phyloP scores from a whole-genome alignment of 2,329 filamentous ascomycete genomes.

The Fusarium coicis region DNA sequence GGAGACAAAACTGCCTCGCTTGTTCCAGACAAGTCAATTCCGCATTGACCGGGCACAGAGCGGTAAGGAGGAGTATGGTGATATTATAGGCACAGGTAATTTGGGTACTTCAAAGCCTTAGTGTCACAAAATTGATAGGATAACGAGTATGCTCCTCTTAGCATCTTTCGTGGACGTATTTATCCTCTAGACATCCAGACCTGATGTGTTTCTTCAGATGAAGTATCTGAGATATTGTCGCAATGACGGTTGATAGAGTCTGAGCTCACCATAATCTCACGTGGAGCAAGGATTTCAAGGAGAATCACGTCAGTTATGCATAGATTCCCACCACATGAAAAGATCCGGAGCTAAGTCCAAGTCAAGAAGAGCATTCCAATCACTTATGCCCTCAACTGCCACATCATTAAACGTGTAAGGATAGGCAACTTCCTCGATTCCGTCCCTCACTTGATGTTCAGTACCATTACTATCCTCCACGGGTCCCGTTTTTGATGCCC shows the following conservation, averaged over 20 bases:
- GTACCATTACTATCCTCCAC: background rate
- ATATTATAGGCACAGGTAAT: constrained; percentile 2
- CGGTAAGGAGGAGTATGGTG: background rate
- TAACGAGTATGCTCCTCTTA: accelerated
- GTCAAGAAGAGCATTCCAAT: background rate
- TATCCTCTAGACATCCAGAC: accelerated
- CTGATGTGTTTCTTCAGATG: background rate
- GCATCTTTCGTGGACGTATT: accelerated
- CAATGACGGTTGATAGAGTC: background rate
- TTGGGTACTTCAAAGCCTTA: background rate
- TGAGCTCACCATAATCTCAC: background rate
- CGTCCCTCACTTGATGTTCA: background rate
- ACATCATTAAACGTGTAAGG: background rate
- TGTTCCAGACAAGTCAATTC: constrained; percentile 4
- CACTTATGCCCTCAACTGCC: background rate
- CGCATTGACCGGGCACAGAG: constrained; percentile 3
- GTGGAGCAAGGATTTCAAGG: background rate
- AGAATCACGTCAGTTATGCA: background rate
- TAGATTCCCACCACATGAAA: background rate
- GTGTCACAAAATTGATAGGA: accelerated
- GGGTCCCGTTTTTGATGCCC: background rate
- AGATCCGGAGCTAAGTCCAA: background rate
- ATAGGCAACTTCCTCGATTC: background rate
- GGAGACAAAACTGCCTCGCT: background rate
- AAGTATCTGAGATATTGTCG: accelerated